These are phyloP conservation scores for Beta vulgaris DNA, from an alignment of 148 eudicot genomes.

Conservation along the genomic window DNA sequence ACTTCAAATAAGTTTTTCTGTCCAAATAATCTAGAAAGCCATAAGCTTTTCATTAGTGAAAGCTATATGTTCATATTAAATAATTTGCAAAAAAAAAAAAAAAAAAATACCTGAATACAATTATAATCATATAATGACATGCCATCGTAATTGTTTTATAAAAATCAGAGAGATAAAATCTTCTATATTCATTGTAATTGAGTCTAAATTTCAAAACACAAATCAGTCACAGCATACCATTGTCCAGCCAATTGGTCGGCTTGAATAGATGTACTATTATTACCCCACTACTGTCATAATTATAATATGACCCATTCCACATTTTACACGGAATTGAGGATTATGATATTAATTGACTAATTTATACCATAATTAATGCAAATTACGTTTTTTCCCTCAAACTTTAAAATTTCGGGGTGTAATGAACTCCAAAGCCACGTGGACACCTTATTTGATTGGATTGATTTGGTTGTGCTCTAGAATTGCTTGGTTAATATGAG, in stretches of 20 bases:
- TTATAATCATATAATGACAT: not conserved
- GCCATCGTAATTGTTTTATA: not conserved
- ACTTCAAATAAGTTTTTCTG: too few species aligned
- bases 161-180: not conserved
- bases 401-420: too few species aligned
- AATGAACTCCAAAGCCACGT: too few species aligned
- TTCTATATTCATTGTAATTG: not conserved
- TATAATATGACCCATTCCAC: constrained; percentile 93
- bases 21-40: too few species aligned
- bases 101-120: not conserved
- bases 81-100: not conserved
- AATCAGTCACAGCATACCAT: constrained; percentile 48
- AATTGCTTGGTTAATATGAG: too few species aligned
- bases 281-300: constrained; percentile 73
- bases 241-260: constrained; percentile 96
- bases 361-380: too few species aligned
- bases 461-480: too few species aligned
- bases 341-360: too few species aligned
- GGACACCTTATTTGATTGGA: too few species aligned
- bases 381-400: too few species aligned
- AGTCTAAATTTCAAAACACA: not conserved
- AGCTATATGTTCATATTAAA: not conserved
- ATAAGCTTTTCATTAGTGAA: not conserved
- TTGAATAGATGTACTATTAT: constrained; percentile 74
- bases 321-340: too few species aligned